phyloP scores from a whole-genome alignment of 2,329 filamentous ascomycete genomes.

The Pestalotiopsis sp. region DNA sequence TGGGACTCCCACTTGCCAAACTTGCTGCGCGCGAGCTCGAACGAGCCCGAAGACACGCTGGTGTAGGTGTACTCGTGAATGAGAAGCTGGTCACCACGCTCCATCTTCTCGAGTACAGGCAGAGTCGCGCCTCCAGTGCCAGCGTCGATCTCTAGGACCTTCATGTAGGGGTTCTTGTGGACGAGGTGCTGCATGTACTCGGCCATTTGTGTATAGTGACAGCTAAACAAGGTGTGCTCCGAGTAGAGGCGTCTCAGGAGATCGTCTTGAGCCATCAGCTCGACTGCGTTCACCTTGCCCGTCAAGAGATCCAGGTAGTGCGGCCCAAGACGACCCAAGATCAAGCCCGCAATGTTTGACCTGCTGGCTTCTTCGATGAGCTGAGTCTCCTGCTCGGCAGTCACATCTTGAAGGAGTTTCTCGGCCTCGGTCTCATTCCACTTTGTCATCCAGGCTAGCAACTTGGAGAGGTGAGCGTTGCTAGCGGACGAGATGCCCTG shows the following conservation, averaged over 20 bases:
- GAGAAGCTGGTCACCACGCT: constrained; percentile 9
- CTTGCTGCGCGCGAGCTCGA: constrained; percentile 15
- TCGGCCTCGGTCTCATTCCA: constrained; percentile 5
- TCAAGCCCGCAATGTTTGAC: constrained; percentile 10
- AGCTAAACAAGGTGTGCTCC: constrained; percentile 4
- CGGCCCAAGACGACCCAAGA: constrained; percentile 11
- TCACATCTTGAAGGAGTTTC: not conserved
- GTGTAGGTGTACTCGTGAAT: constrained; percentile 13
- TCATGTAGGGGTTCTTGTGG: constrained; percentile 14
- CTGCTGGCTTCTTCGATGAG: constrained; percentile 14
- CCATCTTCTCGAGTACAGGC: constrained; percentile 14
- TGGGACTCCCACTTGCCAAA: not conserved
- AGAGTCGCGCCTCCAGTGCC: constrained; percentile 26
- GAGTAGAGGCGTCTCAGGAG: constrained; percentile 8
- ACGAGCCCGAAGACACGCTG: not conserved
- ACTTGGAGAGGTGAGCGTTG: constrained; percentile 12
- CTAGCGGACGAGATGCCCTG: constrained; percentile 4
- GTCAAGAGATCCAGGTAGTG: constrained; percentile 11
- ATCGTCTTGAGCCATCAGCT: constrained; percentile 8
- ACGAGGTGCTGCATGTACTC: constrained; percentile 3
- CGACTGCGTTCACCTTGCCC: not conserved
- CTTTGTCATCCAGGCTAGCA: constrained; percentile 16
- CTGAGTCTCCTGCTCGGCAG: constrained; percentile 10
- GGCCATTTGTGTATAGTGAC: constrained; percentile 10
- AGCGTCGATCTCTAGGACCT: constrained; percentile 19